Conservation (phyloP, 2,329 filamentous ascomycete genomes). For the Ascochyta pisi region DNA sequence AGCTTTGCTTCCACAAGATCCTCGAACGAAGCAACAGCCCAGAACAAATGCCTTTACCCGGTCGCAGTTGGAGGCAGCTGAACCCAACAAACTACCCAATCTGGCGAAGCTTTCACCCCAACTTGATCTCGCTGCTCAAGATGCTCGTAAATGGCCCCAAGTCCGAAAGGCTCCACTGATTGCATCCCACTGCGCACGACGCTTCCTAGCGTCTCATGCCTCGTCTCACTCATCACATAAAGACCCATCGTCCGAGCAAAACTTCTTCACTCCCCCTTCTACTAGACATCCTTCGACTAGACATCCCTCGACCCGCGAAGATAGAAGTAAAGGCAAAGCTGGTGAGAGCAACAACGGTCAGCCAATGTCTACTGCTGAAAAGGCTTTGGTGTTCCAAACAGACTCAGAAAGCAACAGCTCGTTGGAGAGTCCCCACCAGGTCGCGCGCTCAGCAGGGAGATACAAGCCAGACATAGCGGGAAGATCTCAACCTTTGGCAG, state of each 20-base stretch:
- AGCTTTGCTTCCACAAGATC: no score
- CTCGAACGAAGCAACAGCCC: neutral
- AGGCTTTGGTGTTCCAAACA: no score
- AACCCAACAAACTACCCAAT: neutral
- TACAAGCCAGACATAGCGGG: neutral
- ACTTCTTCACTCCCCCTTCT: conserved; percentile 26
- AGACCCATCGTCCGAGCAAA: conserved; percentile 11
- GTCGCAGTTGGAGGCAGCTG: neutral
- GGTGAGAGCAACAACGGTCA: neutral
- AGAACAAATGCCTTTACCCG: neutral
- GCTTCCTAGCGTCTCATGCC: neutral
- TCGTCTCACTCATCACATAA: conserved; percentile 10
- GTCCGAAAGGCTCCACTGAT: neutral
- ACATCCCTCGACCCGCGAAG: neutral
- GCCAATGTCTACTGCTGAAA: neutral
- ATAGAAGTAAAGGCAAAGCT: neutral
- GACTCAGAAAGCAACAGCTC: neutral
- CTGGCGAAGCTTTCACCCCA: neutral
- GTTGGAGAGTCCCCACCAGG: neutral
- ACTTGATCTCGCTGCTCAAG: neutral
- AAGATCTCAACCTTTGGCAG: neutral
- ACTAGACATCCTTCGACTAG: conserved; percentile 15
- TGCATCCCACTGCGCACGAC: neutral
- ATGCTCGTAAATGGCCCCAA: conserved; percentile 10
- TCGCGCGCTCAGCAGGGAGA: neutral